phyloP scores from a whole-genome alignment of 345 rosid genomes.

The Citrus australasica region DNA sequence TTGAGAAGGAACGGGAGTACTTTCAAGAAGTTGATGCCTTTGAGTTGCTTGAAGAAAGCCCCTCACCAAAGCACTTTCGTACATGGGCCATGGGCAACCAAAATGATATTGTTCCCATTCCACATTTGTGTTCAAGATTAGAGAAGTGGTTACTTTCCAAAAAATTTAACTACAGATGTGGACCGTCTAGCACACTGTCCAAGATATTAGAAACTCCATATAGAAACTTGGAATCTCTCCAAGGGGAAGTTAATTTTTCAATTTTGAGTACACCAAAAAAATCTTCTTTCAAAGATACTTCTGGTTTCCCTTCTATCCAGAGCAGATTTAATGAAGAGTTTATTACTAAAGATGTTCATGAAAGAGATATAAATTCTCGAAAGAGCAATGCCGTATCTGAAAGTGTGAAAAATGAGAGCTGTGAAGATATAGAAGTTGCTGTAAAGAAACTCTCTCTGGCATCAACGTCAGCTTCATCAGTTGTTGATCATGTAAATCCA shows the following conservation, averaged over 20 bases:
- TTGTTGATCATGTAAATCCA: constrained; percentile 43
- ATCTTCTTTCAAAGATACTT: constrained; percentile 20
- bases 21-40: constrained; percentile 90
- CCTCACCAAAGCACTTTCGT: constrained; percentile 73
- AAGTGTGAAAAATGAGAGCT: constrained; percentile 14
- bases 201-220: constrained; percentile 69
- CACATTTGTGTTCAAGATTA: constrained; percentile 62
- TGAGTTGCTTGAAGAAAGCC: constrained; percentile 93
- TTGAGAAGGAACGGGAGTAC: constrained; percentile 70
- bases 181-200: constrained; percentile 73
- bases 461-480: constrained; percentile 39
- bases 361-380: constrained; percentile 23
- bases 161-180: constrained; percentile 47
- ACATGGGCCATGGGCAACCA: constrained; percentile 63
- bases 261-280: constrained; percentile 48
- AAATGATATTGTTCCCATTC: constrained; percentile 35
- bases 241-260: constrained; percentile 21
- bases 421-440: constrained; percentile 53
- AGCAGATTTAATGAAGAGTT: constrained; percentile 26
- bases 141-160: constrained; percentile 71
- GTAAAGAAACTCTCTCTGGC: constrained; percentile 66
- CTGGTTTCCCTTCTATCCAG: constrained; percentile 34
- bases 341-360: constrained; percentile 20
- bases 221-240: constrained; percentile 25
- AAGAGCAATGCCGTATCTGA: constrained; percentile 9